phyloP scores from a whole-genome alignment of 805 yeast species.

The Wickerhamomyces subpelliculosus region DNA sequence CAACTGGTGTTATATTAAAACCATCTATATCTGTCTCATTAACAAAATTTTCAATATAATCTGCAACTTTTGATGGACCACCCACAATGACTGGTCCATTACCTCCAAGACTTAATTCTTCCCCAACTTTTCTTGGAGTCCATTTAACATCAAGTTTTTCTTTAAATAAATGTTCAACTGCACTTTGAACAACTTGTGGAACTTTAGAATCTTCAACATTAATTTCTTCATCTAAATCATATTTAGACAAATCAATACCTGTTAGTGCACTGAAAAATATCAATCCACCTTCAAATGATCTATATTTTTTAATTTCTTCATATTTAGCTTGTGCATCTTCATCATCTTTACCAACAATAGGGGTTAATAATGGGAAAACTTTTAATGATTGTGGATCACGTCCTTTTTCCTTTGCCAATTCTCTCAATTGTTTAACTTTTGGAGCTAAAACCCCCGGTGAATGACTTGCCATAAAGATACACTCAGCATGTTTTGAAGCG shows the following conservation, averaged over 20 bases:
- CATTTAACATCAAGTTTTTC: constrained; percentile 10
- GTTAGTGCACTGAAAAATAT: constrained; percentile 40
- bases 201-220: constrained; percentile 6
- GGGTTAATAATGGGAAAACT: constrained; percentile 29
- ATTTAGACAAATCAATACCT: constrained; percentile 34
- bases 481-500: constrained; percentile 38
- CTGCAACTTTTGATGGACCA: constrained; percentile 32
- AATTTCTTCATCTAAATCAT: constrained; percentile 15
- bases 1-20: constrained; percentile 34
- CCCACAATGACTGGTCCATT: constrained; percentile 27
- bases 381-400: constrained; percentile 33
- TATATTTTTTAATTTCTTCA: constrained; percentile 23
- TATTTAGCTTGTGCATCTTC: constrained; percentile 33
- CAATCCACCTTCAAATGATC: constrained; percentile 37
- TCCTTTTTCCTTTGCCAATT: constrained; percentile 24
- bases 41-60: constrained; percentile 34
- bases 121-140: constrained; percentile 23
- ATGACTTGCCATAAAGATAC: constrained; percentile 29
- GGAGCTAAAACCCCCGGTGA: constrained; percentile 25
- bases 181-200: constrained; percentile 26
- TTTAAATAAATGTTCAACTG: constrained; percentile 22
- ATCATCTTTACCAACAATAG: constrained; percentile 31
- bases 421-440: constrained; percentile 26
- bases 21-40: constrained; percentile 36
- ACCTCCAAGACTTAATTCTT: constrained; percentile 25